These are phyloP conservation scores for Annona cherimola DNA, from an alignment of 164 flowering plant species.

Conservation along the genomic window DNA sequence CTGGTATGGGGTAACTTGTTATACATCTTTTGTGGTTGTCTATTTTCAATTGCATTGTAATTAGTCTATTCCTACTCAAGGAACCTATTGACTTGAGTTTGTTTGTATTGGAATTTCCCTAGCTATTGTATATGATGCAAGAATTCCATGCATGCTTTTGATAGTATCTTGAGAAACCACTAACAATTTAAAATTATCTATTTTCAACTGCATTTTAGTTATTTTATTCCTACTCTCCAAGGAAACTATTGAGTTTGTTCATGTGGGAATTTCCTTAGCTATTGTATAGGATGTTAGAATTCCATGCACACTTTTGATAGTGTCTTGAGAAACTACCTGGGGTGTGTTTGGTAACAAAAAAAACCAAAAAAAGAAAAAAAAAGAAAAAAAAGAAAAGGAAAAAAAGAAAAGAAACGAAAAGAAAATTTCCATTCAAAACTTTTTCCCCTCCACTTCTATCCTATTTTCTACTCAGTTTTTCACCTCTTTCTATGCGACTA, in stretches of 20 bases:
- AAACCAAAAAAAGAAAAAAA: too few relatives aligned
- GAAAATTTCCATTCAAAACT: neutral
- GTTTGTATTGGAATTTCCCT: neutral
- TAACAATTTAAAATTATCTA: neutral
- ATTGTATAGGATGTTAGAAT: neutral
- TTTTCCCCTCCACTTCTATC: too few relatives aligned
- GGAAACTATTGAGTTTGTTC: neutral
- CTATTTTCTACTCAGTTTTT: too few relatives aligned
- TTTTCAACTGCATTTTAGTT: neutral
- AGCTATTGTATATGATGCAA: neutral
- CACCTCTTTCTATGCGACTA: too few relatives aligned
- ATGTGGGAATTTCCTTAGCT: neutral
- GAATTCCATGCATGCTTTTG: neutral
- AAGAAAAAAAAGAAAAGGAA: too few relatives aligned
- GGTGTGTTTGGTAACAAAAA: too few relatives aligned
- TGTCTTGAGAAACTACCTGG: neutral
- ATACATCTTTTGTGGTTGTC: neutral
- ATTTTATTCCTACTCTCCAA: neutral
- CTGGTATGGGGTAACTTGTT: conserved; percentile 41
- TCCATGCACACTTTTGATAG: neutral
- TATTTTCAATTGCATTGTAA: neutral
- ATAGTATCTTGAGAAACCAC: neutral
- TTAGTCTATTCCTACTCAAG: neutral
- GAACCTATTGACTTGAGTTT: neutral
- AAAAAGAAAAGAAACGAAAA: neutral